A percentile compares a stretch with the other conserved stretches of the same genome.
These are phyloP conservation scores for Phoma herbarum DNA, from an alignment of 2,329 filamentous ascomycete genomes.

Conservation along the genomic window DNA sequence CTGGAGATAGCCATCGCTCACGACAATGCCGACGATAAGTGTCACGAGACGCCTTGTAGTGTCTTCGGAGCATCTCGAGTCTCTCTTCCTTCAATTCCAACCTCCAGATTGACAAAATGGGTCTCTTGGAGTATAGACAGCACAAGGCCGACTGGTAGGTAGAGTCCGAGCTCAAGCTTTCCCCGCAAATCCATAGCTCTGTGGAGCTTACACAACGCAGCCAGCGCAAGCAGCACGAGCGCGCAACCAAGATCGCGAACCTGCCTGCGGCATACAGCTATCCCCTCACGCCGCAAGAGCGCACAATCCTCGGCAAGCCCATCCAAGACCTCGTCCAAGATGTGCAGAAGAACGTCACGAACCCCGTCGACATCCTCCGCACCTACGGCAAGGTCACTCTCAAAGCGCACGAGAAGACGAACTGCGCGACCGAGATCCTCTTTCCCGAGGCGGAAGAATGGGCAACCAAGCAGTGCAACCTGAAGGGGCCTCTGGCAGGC, in stretches of 20 bases:
- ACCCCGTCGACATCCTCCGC: conserved; percentile 77
- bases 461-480: conserved; percentile 68
- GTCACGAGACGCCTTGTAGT: conserved; percentile 14
- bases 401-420: conserved; percentile 84
- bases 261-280: conserved; percentile 72
- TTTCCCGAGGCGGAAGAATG: conserved; percentile 80
- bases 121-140: conserved; percentile 72
- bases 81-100: conserved; percentile 8
- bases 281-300: conserved; percentile 71
- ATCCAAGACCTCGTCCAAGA: conserved; percentile 81
- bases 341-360: conserved; percentile 73
- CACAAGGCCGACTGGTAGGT: conserved; percentile 76
- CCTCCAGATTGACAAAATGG: conserved; percentile 53
- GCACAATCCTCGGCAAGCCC: conserved; percentile 72
- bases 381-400: conserved; percentile 88
- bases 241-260: conserved; percentile 71
- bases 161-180: conserved; percentile 21
- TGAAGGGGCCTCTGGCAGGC: conserved; percentile 83
- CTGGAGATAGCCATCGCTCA: conserved; percentile 19
- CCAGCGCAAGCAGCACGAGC: conserved; percentile 80
- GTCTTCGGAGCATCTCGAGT: neutral
- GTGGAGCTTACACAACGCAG: conserved; percentile 56
- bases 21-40: conserved; percentile 26
- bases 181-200: conserved; percentile 9
- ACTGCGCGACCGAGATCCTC: conserved; percentile 89